Conservation (phyloP, 2,329 filamentous ascomycete genomes). For the Triangularia verruculosa region DNA sequence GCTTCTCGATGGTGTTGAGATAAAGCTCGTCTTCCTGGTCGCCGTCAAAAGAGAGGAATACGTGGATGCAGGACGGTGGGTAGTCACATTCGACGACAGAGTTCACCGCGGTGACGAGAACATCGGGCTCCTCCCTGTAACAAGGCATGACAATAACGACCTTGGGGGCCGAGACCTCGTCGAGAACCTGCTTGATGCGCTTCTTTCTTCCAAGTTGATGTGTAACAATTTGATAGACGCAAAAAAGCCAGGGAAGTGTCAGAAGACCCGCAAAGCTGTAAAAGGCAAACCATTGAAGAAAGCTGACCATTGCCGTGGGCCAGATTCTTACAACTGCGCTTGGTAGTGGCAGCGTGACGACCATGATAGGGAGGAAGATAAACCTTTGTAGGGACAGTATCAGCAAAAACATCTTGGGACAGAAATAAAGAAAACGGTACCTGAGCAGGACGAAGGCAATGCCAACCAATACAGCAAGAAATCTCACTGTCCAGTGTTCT, state of each 20-base stretch:
- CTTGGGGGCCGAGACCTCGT: slow-evolving; percentile 84
- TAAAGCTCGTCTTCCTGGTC: slow-evolving; percentile 87
- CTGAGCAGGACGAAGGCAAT: slow-evolving; percentile 71
- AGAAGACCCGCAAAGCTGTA: slow-evolving; percentile 86
- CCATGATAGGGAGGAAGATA: slow-evolving; percentile 90
- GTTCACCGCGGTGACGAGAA: slow-evolving; percentile 81
- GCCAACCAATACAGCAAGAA: slow-evolving; percentile 74
- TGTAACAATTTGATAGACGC: slow-evolving; percentile 86
- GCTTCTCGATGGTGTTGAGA: slow-evolving; percentile 76
- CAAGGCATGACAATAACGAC: slow-evolving; percentile 96
- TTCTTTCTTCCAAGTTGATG: slow-evolving; percentile 79
- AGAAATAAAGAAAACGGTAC: slow-evolving; percentile 43
- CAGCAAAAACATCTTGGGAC: background rate
- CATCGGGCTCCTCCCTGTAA: slow-evolving; percentile 84
- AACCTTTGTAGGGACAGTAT: slow-evolving; percentile 41
- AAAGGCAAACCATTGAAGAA: slow-evolving; percentile 93
- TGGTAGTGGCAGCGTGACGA: slow-evolving; percentile 86
- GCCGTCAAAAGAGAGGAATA: slow-evolving; percentile 94
- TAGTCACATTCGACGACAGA: slow-evolving; percentile 95
- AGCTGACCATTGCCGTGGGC: slow-evolving; percentile 62
- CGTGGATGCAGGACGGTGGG: slow-evolving; percentile 84
- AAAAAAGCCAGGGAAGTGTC: slow-evolving; percentile 88
- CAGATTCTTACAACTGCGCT: slow-evolving; percentile 68
- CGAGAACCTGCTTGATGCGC: slow-evolving; percentile 77
- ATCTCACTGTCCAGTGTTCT: slow-evolving; percentile 77